Evolutionary conservation across 2,329 filamentous ascomycete species (phyloP).

Genomic region (Fonsecaea pedrosoi): DNA sequence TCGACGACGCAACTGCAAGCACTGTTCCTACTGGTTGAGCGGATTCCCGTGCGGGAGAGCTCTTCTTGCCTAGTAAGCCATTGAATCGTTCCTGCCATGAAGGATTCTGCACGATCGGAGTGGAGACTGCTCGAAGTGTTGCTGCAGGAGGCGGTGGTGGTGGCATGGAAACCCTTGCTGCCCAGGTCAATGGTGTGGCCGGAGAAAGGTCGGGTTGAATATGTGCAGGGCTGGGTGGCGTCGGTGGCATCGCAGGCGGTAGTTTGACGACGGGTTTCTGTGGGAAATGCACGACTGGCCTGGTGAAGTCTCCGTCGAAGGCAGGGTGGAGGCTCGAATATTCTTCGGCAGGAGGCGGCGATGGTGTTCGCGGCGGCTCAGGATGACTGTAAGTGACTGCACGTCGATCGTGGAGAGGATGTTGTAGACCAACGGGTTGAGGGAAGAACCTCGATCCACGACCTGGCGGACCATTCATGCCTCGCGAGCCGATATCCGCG

Average conservation of each 20-base stretch:
- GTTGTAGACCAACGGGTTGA: slow-evolving; percentile 28
- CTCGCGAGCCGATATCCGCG: slow-evolving; percentile 47
- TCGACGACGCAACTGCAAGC: slow-evolving; percentile 67
- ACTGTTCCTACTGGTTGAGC: slow-evolving; percentile 35
- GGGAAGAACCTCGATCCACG: slow-evolving; percentile 60
- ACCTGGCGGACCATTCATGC: slow-evolving; percentile 45
- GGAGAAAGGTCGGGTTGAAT: slow-evolving; percentile 38
- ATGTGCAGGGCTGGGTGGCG: slow-evolving; percentile 36
- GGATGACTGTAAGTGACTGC: slow-evolving; percentile 44
- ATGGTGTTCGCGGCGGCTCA: slow-evolving; percentile 50
- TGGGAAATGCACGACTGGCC: slow-evolving; percentile 65
- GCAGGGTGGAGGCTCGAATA: slow-evolving; percentile 62
- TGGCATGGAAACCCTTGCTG: slow-evolving; percentile 47
- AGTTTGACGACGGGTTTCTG: slow-evolving; percentile 79
- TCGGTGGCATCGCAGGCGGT: slow-evolving; percentile 53
- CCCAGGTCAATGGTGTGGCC: slow-evolving; percentile 45
- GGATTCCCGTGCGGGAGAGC: slow-evolving; percentile 48
- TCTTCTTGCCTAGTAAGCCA: slow-evolving; percentile 72
- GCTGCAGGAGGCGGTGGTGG: slow-evolving; percentile 47
- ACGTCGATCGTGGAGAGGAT: slow-evolving; percentile 44
- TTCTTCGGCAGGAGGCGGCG: slow-evolving; percentile 65
- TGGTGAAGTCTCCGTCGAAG: slow-evolving; percentile 57
- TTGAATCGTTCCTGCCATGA: slow-evolving; percentile 67
- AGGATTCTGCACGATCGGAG: slow-evolving; percentile 55
- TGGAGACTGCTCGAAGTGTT: slow-evolving; percentile 46